Evolutionary conservation across 2,329 filamentous ascomycete species (phyloP), one percentile per base, ranked within the genome.

Genomic region (Ophiostoma sp.): DNA sequence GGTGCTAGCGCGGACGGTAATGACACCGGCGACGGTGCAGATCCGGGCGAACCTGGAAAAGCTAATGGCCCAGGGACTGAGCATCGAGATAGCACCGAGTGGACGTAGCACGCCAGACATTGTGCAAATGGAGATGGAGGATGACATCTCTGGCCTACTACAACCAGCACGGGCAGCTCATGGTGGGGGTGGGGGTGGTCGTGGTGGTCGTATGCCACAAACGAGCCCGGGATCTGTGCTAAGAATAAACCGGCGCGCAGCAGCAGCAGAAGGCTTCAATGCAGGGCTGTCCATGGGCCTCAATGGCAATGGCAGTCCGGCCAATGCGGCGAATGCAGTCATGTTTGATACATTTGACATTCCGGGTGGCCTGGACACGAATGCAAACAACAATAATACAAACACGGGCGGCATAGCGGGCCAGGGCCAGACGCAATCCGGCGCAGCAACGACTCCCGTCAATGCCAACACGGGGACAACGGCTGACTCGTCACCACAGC

Each of bases 21-120:
- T 81, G 2, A 81, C 84, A 12, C 79, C 82, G 11, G 83, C 84
- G 0, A 82, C 83, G 1, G 78, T 78, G 40, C 80, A 80, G 2
- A 83, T 82, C 69, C 77, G 76, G 65, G 74, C 78, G 11, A 84
- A 85, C 65, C 75, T 86, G 16, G 83, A 85, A 55, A 82, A 81
- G 63, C 75, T 86, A 41, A 81, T 86, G 45, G 75, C 78, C 18
- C 78, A 80, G 16, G 83, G 82, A 16, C 74, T 83, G 5, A 75
- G 73, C 66, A 74, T 71, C 58, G 52, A 72, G 72, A 74, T 69
- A 41, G 77, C 71, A 40, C 78, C 72, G 40, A 76, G 73, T 70
- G 69, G 75, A 2, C 45, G 69, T 9, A 70, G 66, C 68, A 68
- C 69, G 3, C 68, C 71, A 5, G 70, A 69, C 1, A 49, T 69